Evolutionary conservation across 2,329 filamentous ascomycete genomes (phyloP).

Genomic region (Venturiaceae sp.): DNA sequence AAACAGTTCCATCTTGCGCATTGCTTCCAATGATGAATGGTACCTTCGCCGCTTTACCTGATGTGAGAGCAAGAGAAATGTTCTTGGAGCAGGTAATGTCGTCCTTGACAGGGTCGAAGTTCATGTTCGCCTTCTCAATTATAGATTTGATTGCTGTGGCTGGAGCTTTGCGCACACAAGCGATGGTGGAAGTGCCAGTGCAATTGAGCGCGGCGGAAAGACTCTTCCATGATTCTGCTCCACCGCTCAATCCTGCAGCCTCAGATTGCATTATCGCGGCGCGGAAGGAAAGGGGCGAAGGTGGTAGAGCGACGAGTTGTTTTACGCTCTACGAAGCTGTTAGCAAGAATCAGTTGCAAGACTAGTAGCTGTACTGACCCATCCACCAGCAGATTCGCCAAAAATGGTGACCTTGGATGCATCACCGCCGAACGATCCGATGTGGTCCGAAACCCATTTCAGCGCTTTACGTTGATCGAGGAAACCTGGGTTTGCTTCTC

Average conservation of each 20-base stretch:
- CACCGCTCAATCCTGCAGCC: not conserved
- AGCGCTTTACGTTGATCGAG: conserved; percentile 10
- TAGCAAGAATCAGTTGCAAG: not conserved
- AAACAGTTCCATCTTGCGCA: conserved; percentile 15
- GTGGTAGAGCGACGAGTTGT: conserved; percentile 2
- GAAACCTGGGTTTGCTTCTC: conserved; percentile 7
- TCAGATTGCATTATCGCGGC: conserved; percentile 8
- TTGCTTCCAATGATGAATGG: conserved; percentile 18
- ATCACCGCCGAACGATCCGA: conserved; percentile 7
- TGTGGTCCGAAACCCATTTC: conserved; percentile 11
- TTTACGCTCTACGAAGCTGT: not conserved
- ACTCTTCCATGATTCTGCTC: not conserved
- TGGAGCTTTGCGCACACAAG: conserved; percentile 7
- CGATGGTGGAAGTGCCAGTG: not conserved
- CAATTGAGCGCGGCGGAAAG: conserved; percentile 5
- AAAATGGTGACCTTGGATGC: conserved; percentile 9
- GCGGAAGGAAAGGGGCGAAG: conserved; percentile 6
- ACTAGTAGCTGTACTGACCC: not conserved
- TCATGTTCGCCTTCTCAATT: conserved; percentile 2
- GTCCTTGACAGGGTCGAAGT: conserved; percentile 8
- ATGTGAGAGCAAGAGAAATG: not conserved
- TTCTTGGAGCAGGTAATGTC: conserved; percentile 5
- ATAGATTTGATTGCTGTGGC: conserved; percentile 7
- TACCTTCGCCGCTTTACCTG: conserved; percentile 10
- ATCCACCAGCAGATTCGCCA: conserved; percentile 10